phyloP scores from a whole-genome alignment of 2,329 filamentous ascomycete species.

The Calonectria hongkongensis region DNA sequence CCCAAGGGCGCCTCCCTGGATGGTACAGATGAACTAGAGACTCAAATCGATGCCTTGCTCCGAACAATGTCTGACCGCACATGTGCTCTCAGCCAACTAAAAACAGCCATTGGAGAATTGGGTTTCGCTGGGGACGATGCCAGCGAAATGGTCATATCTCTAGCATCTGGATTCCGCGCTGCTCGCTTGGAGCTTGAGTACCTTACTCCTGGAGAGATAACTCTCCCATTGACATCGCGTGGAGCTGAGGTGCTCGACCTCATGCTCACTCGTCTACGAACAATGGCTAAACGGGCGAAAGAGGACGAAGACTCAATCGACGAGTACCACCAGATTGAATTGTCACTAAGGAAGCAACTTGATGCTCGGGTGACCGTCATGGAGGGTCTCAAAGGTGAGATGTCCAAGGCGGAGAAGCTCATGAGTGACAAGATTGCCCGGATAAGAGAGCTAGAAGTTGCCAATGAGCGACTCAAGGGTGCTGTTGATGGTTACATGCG shows the following conservation, averaged over 20 bases:
- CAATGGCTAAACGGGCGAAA: constrained; percentile 66
- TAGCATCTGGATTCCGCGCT: constrained; percentile 71
- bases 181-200: constrained; percentile 78
- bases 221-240: constrained; percentile 70
- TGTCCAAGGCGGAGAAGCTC: constrained; percentile 58
- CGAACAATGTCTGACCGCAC: constrained; percentile 69
- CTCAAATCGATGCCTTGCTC: constrained; percentile 65
- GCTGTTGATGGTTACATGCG: constrained; percentile 72
- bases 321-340: constrained; percentile 75
- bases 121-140: constrained; percentile 71
- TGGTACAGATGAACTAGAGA: constrained; percentile 61
- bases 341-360: constrained; percentile 74
- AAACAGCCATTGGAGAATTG: constrained; percentile 66
- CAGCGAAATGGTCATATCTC: constrained; percentile 67
- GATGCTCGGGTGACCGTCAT: constrained; percentile 71
- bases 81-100: constrained; percentile 67
- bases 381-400: constrained; percentile 67
- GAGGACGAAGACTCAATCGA: constrained; percentile 74
- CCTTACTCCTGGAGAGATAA: constrained; percentile 75
- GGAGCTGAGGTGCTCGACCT: constrained; percentile 75
- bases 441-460: constrained; percentile 69
- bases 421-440: constrained; percentile 62
- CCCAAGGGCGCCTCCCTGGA: constrained; percentile 35
- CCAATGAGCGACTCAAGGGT: constrained; percentile 69
- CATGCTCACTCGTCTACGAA: constrained; percentile 69